Percentiles rank a stretch among this genome's conserved stretches.
phyloP scores from a whole-genome alignment of 495 filamentous ascomycete genomes.

The Xylaria nigripes region DNA sequence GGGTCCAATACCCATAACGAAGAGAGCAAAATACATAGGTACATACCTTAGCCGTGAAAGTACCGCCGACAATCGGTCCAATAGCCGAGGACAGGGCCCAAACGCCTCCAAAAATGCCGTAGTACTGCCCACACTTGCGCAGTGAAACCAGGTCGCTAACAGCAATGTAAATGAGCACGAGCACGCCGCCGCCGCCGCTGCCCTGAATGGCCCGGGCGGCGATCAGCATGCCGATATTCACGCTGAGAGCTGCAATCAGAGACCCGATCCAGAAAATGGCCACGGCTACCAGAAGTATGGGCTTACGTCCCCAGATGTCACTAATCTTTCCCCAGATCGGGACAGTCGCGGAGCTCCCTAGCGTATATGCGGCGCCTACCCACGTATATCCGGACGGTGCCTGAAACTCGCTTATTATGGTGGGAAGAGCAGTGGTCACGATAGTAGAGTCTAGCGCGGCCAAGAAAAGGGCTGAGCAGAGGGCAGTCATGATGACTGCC shows the following conservation, averaged over 20 bases:
- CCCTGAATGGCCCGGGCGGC: conserved; percentile 71
- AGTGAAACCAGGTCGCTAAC: conserved; percentile 71
- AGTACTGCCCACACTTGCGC: conserved; percentile 53
- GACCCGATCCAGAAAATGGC: conserved; percentile 66
- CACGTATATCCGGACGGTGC: conserved; percentile 64
- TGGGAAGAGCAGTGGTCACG: conserved; percentile 41
- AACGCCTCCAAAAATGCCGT: conserved; percentile 49
- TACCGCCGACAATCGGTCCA: conserved; percentile 68
- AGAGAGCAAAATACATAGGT: conserved; percentile 6
- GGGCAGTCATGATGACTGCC: conserved; percentile 30
- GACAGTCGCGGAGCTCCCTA: conserved; percentile 60
- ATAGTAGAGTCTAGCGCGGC: conserved; percentile 46
- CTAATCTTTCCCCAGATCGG: conserved; percentile 71
- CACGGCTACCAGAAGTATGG: conserved; percentile 62
- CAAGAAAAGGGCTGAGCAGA: conserved; percentile 46
- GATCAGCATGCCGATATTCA: conserved; percentile 64
- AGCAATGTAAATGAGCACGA: conserved; percentile 70
- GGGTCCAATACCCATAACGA: no score
- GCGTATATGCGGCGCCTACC: conserved; percentile 59
- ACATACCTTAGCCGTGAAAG: conserved; percentile 48
- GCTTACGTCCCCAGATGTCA: conserved; percentile 81
- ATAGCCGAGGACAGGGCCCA: conserved; percentile 66
- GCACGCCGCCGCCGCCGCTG: conserved; percentile 66
- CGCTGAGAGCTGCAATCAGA: conserved; percentile 59
- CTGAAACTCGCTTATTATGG: conserved; percentile 54